Evolutionary conservation across 1,284 basidiomycete species (phyloP).

Genomic region (Naganishia albida): DNA sequence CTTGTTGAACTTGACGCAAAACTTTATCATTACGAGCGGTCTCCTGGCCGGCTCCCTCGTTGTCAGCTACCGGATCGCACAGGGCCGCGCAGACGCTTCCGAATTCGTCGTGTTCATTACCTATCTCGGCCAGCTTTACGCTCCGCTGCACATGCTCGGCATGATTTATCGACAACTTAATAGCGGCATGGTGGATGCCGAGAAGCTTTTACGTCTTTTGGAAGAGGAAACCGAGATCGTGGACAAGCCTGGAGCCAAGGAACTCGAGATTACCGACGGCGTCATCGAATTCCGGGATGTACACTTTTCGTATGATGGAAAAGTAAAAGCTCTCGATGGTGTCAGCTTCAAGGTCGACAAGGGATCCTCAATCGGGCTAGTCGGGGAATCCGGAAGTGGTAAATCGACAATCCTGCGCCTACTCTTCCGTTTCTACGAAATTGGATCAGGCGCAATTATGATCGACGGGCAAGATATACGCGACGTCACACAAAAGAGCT

Average conservation of each 20-base stretch:
- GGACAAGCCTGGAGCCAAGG: constrained; percentile 72
- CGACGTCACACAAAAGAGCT: constrained; percentile 73
- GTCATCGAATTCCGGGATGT: constrained; percentile 85
- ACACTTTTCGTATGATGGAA: constrained; percentile 77
- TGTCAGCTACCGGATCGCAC: constrained; percentile 67
- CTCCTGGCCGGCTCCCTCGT: constrained; percentile 75
- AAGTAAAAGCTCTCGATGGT: constrained; percentile 68
- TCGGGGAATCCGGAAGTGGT: constrained; percentile 47
- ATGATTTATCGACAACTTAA: constrained; percentile 70
- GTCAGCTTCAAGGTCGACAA: constrained; percentile 82
- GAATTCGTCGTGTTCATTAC: constrained; percentile 63
- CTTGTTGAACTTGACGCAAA: constrained; percentile 65
- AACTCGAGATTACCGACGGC: constrained; percentile 70
- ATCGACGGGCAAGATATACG: constrained; percentile 84
- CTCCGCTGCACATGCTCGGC: constrained; percentile 68
- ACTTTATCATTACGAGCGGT: constrained; percentile 59
- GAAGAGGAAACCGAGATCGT: constrained; percentile 77
- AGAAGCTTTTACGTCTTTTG: constrained; percentile 70
- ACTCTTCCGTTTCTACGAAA: constrained; percentile 86
- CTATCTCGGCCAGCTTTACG: constrained; percentile 74
- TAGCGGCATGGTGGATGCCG: constrained; percentile 69
- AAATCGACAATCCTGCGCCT: constrained; percentile 70
- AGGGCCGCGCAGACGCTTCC: constrained; percentile 56
- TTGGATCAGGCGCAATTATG: constrained; percentile 64
- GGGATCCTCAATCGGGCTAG: constrained; percentile 75